phyloP scores from a whole-genome alignment of 495 filamentous ascomycete genomes.

The Xylaria cubensis region DNA sequence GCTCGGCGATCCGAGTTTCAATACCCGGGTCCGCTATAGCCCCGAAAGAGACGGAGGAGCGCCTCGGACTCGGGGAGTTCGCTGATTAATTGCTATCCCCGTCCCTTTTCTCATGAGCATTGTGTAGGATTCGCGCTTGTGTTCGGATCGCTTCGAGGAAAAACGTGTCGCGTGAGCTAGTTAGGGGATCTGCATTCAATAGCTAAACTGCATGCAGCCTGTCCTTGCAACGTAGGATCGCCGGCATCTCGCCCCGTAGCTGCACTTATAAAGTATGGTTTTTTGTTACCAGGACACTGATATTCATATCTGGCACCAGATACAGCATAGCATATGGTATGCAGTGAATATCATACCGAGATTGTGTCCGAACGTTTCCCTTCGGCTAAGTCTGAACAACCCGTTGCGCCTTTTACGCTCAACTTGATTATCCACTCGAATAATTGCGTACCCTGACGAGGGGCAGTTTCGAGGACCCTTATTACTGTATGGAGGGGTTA shows the following conservation, averaged over 20 bases:
- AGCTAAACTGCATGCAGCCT: background rate
- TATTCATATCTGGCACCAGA: background rate
- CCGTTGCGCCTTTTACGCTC: background rate
- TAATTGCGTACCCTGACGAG: background rate
- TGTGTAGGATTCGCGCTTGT: background rate
- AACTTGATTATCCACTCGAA: background rate
- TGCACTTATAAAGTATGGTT: background rate
- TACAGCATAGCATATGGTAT: background rate
- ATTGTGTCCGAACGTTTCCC: background rate
- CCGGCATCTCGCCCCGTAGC: slow-evolving; percentile 6
- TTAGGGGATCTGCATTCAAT: background rate
- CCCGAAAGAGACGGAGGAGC: background rate
- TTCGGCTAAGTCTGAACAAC: background rate
- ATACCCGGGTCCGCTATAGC: slow-evolving; percentile 1
- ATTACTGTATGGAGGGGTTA: background rate
- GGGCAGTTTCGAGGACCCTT: background rate
- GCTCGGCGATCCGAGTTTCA: slow-evolving; percentile 9
- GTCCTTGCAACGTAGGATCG: slow-evolving; percentile 2
- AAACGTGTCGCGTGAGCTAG: slow-evolving; percentile 26
- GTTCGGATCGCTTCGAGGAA: slow-evolving; percentile 16
- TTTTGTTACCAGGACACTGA: background rate
- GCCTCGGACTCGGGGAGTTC: background rate
- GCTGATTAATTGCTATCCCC: background rate
- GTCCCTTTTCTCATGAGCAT: background rate
- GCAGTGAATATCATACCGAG: background rate